A percentile compares a stretch with the other conserved stretches of the same genome.
Evolutionary conservation across 495 filamentous ascomycete genomes (phyloP).

Genomic region (Cudoniella acicularis): DNA sequence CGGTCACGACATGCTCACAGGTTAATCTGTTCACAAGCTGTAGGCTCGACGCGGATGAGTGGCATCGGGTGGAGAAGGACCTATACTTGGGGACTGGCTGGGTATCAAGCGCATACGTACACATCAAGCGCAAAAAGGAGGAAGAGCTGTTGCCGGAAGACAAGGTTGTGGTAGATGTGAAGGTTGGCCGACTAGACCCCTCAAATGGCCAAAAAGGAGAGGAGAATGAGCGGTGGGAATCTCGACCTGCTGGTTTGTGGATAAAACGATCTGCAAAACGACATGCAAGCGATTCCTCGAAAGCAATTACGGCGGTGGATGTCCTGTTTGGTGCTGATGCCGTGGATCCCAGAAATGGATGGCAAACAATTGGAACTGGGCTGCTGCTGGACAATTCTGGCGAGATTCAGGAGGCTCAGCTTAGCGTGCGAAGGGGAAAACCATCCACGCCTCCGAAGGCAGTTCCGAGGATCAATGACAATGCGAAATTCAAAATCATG

Average conservation of each 20-base stretch:
- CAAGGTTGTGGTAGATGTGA: conserved; percentile 78
- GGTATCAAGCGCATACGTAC: conserved; percentile 76
- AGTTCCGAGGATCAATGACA: conserved; percentile 69
- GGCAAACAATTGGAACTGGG: conserved; percentile 69
- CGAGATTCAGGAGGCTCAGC: conserved; percentile 60
- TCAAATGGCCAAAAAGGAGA: conserved; percentile 45
- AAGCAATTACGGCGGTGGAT: conserved; percentile 79
- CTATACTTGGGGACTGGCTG: conserved; percentile 73
- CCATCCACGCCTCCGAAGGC: conserved; percentile 57
- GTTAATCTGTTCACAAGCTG: conserved; percentile 76
- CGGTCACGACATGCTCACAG: conserved; percentile 70
- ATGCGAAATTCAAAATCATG: conserved; percentile 97
- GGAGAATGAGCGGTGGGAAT: conserved; percentile 73
- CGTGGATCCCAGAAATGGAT: conserved; percentile 79
- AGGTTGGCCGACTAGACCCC: conserved; percentile 74
- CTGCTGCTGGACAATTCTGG: conserved; percentile 61
- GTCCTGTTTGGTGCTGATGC: conserved; percentile 92
- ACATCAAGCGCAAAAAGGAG: conserved; percentile 83
- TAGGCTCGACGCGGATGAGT: conserved; percentile 67
- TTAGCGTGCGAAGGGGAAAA: conserved; percentile 73
- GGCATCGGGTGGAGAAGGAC: conserved; percentile 90
- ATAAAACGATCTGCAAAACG: conserved; percentile 72
- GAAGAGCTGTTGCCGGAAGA: conserved; percentile 73
- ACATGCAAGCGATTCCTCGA: conserved; percentile 73
- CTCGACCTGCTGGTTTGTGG: conserved; percentile 78